A percentile compares a stretch with the other conserved stretches of the same genome.
These are phyloP conservation scores for Erigeron canadensis DNA, from an alignment of 129 eudicot genomes.

Conservation along the genomic window DNA sequence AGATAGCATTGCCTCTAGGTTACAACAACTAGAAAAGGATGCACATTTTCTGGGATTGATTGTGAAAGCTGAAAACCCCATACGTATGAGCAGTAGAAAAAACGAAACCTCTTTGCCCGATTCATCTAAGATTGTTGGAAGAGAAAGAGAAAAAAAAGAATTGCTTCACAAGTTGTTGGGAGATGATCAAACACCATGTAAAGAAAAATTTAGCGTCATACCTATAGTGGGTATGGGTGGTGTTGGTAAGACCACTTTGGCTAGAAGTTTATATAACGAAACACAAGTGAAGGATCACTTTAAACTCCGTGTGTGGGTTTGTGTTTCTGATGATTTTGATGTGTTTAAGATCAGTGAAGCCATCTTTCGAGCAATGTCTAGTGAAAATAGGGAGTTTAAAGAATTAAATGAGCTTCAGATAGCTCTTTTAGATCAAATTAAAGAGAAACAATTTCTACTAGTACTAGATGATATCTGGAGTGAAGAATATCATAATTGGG, in stretches of 20 bases:
- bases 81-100: not conserved
- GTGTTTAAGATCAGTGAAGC: not conserved
- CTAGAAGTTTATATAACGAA: not conserved
- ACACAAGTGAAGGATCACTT: not conserved
- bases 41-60: too few species aligned
- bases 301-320: not conserved
- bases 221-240: conserved; percentile 14
- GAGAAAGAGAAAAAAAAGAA: not conserved
- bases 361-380: not conserved
- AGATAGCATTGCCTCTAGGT: too few species aligned
- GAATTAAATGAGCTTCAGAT: not conserved
- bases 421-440: not conserved
- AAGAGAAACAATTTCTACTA: not conserved
- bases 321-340: conserved; percentile 10
- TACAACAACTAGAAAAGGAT: too few species aligned
- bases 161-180: not conserved
- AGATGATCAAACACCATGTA: not conserved
- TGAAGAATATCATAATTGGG: not conserved
- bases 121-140: not conserved
- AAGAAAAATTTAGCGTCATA: not conserved
- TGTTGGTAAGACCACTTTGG: conserved; percentile 2
- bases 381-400: not conserved
- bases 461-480: conserved; percentile 12
- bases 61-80: not conserved
- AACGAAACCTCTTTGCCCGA: not conserved